Conservation (phyloP, 2,329 filamentous ascomycete species). For the Cryphonectria naterciae region DNA sequence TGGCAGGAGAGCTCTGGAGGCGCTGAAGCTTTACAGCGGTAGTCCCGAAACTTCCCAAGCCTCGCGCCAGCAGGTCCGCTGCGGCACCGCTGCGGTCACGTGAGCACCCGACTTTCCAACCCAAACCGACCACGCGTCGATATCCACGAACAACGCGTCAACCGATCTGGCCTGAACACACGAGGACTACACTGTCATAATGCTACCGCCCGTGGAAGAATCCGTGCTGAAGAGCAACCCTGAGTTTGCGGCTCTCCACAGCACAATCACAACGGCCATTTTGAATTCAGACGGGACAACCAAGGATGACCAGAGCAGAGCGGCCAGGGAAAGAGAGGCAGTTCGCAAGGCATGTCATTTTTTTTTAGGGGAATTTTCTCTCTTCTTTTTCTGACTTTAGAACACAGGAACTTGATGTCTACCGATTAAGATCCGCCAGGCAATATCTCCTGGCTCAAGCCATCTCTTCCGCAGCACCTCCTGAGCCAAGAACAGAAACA, state of each 20-base stretch:
- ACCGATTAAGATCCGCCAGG: conserved; percentile 54
- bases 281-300: conserved; percentile 64
- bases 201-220: conserved; percentile 64
- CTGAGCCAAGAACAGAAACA: conserved; percentile 26
- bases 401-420: conserved; percentile 52
- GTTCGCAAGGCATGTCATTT: conserved; percentile 50
- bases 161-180: background rate
- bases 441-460: conserved; percentile 56
- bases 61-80: background rate
- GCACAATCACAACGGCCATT: conserved; percentile 55
- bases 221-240: conserved; percentile 60
- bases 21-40: background rate
- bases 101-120: conserved; percentile 12
- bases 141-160: background rate
- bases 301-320: conserved; percentile 47
- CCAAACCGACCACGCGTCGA: background rate
- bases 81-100: conserved; percentile 6
- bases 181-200: conserved; percentile 37
- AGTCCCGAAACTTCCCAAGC: background rate
- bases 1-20: background rate
- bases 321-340: conserved; percentile 53
- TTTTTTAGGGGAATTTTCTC: background rate
- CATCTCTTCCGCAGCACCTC: conserved; percentile 49
- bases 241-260: conserved; percentile 63
- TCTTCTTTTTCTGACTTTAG: background rate